Conservation (phyloP, 1,284 basidiomycete species). For the Ceratobasidium theobromae region DNA sequence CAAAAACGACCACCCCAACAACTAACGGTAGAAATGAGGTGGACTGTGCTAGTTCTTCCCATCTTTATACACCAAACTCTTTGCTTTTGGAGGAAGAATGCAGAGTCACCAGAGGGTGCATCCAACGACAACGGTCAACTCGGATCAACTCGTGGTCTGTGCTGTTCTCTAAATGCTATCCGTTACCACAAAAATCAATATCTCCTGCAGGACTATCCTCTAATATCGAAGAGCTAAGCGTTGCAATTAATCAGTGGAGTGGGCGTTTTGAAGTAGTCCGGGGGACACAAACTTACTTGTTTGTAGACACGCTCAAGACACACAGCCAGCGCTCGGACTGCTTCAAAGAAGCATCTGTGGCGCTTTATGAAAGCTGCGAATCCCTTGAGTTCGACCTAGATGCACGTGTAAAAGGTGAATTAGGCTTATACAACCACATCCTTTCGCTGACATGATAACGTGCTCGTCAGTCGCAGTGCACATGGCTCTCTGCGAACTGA, state of each 20-base stretch:
- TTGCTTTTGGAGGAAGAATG: neutral
- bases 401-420: constrained; percentile 9
- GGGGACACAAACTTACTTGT: neutral
- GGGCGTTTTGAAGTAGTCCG: neutral
- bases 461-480: constrained; percentile 22
- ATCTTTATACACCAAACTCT: neutral
- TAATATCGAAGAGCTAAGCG: neutral
- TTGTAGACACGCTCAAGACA: constrained; percentile 1
- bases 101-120: neutral
- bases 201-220: too few relatives aligned
- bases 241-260: neutral
- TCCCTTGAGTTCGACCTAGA: constrained; percentile 14
- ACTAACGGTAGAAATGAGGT: neutral
- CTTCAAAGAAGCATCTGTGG: constrained; percentile 20
- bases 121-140: neutral
- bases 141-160: neutral
- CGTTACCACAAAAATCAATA: too few relatives aligned
- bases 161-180: too few relatives aligned
- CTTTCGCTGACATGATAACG: too few relatives aligned
- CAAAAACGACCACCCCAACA: too few relatives aligned
- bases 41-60: neutral
- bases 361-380: constrained; percentile 2
- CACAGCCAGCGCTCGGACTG: constrained; percentile 16
- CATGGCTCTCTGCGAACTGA: constrained; percentile 29
- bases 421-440: too few relatives aligned